Base-by-base conservation (phyloP, 768 basidiomycete genomes). In the Lentinula raphanica region DNA sequence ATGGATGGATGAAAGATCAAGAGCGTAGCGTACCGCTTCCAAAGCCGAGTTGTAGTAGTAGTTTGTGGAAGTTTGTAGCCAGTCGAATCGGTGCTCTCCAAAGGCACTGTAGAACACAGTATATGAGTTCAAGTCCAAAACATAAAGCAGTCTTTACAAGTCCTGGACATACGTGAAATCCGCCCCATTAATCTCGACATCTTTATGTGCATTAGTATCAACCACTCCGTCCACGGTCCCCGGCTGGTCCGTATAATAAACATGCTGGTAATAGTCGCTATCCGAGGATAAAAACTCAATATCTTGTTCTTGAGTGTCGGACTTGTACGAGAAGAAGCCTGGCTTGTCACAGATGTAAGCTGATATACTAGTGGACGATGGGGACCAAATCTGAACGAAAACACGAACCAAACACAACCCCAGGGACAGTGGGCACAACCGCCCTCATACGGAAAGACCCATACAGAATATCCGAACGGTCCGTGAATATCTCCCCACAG, bases 151-250 rank as follows among this genome's bases (percentile, higher is more conserved):
- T n/a, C n/a, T n/a, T n/a, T n/a, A n/a, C n/a, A n/a, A n/a, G n/a
- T n/a, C n/a, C n/a, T n/a, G n/a, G n/a, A n/a, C n/a, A 23, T 29
- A 63, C 60, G 63, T 64, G 54, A 64, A 64, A 32, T 64, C 63
- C 17, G 63, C 63, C 17, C 60, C 60, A 17, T 58, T 38, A 31
- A 64, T 40, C 11, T 42, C 59, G 6, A 64, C 60, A 53, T 44
- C 63, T 54, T 64, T 62, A 38, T 56, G 49, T 19, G 63, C 60
- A 38, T 35, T 21, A 4, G 60, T 23, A 44, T 64, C 58, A 1
- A 40, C 23, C 11, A 46, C 56, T 49, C 63, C 53, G 38, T 58
- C 44, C 2, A 61, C 27, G 5, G 45, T 48, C 3, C 63, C 59
- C 11, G 63, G 63, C 28, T 64, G 63, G 32, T 64, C 56, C 1